phyloP scores from a whole-genome alignment of 352 stramenopile genomes.

The Globisporangium camurandrum region DNA sequence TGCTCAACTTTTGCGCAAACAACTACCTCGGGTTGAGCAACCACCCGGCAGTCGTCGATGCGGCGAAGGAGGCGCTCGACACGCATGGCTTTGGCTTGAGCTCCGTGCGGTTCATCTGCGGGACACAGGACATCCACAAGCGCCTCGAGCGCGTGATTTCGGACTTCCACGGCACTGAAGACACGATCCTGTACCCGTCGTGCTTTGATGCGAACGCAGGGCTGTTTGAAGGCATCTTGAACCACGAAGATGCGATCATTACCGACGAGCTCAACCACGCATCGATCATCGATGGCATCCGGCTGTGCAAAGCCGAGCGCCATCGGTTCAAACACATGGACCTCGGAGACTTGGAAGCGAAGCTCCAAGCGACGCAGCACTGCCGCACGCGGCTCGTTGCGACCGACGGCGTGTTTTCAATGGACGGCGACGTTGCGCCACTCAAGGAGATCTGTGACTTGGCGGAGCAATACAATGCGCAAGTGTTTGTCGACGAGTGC shows the following conservation, averaged over 20 bases:
- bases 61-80: conserved; percentile 78
- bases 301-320: conserved; percentile 90
- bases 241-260: conserved; percentile 88
- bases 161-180: conserved; percentile 91
- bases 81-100: conserved; percentile 87
- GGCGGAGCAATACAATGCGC: conserved; percentile 89
- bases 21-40: conserved; percentile 92
- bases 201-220: conserved; percentile 94
- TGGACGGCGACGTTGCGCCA: conserved; percentile 92
- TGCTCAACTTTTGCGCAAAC: conserved; percentile 94
- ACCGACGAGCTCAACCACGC: conserved; percentile 92
- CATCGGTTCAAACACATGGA: conserved; percentile 93
- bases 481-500: conserved; percentile 92
- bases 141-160: conserved; percentile 84
- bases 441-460: conserved; percentile 87
- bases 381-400: conserved; percentile 87
- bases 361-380: conserved; percentile 87
- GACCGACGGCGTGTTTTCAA: conserved; percentile 93
- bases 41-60: conserved; percentile 77
- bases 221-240: conserved; percentile 87
- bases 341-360: conserved; percentile 85
- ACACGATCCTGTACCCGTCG: conserved; percentile 91
- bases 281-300: conserved; percentile 93
- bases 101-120: conserved; percentile 93
- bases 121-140: conserved; percentile 93